These are phyloP conservation scores for Pythium dissotocum DNA, from an alignment of 352 stramenopile genomes.

Conservation along the genomic window DNA sequence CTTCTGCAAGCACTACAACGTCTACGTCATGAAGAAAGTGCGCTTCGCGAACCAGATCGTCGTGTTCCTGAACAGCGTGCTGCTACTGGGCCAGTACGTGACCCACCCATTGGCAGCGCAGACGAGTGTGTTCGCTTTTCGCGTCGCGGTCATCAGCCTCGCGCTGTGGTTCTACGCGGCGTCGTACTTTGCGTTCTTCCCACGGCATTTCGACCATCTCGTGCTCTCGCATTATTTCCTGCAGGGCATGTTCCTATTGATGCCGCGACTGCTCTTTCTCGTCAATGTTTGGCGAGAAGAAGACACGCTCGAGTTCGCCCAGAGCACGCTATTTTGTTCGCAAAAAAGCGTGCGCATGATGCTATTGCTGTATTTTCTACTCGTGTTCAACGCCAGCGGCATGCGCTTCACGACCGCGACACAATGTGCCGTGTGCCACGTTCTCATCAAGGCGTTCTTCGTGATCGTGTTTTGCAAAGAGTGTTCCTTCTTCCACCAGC, in stretches of 20 bases:
- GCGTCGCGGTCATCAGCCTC: slow-evolving; percentile 38
- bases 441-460: slow-evolving; percentile 49
- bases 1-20: slow-evolving; percentile 74
- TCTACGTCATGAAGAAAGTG: slow-evolving; percentile 74
- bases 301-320: slow-evolving; percentile 22
- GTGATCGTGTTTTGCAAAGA: slow-evolving; percentile 51
- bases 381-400: slow-evolving; percentile 63
- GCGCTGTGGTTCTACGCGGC: slow-evolving; percentile 43
- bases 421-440: slow-evolving; percentile 45
- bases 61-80: slow-evolving; percentile 40
- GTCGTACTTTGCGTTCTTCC: slow-evolving; percentile 48
- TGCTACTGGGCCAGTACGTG: slow-evolving; percentile 54
- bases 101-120: slow-evolving; percentile 32
- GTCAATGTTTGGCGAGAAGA: slow-evolving; percentile 29
- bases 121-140: slow-evolving; percentile 44
- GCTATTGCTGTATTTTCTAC: slow-evolving; percentile 53
- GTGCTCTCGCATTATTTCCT: slow-evolving; percentile 56
- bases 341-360: slow-evolving; percentile 60
- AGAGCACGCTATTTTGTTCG: slow-evolving; percentile 48
- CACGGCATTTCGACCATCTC: slow-evolving; percentile 47
- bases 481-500: slow-evolving; percentile 46
- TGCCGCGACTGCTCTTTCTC: slow-evolving; percentile 54
- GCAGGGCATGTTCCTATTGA: slow-evolving; percentile 44
- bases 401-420: slow-evolving; percentile 71
- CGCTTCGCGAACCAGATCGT: slow-evolving; percentile 51